phyloP scores from a whole-genome alignment of 805 yeast species.

The Candida boidinii region DNA sequence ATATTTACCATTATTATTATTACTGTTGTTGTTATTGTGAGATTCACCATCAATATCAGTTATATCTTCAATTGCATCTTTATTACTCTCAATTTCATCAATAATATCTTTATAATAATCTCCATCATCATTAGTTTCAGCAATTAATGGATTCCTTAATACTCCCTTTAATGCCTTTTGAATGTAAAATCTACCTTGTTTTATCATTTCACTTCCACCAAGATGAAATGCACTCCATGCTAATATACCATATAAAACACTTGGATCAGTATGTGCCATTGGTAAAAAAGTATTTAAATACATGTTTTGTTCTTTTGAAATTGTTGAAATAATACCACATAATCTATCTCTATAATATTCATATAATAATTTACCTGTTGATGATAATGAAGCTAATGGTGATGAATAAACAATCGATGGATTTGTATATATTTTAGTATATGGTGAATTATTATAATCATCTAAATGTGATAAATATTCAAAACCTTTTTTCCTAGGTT shows the following conservation, averaged over 20 bases:
- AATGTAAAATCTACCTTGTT: constrained; percentile 41
- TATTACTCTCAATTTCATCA: constrained; percentile 18
- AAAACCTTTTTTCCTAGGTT: too few relatives aligned
- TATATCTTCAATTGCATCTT: constrained; percentile 12
- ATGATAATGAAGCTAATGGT: constrained; percentile 21
- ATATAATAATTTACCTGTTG: constrained; percentile 31
- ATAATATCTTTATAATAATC: constrained; percentile 11
- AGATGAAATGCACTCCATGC: constrained; percentile 52
- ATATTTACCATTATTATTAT: neutral
- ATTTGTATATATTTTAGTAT: constrained; percentile 15
- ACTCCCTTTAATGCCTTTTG: constrained; percentile 37
- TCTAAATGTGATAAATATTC: too few relatives aligned
- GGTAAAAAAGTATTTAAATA: constrained; percentile 46
- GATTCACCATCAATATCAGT: neutral
- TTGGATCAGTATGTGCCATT: constrained; percentile 41
- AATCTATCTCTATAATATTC: constrained; percentile 40
- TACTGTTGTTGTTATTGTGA: too few relatives aligned
- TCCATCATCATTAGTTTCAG: constrained; percentile 12
- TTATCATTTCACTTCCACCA: constrained; percentile 32
- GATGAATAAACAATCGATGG: constrained; percentile 21
- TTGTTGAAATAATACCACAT: constrained; percentile 34
- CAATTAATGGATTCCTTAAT: constrained; percentile 20
- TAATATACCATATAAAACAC: constrained; percentile 41
- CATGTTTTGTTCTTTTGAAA: constrained; percentile 41
- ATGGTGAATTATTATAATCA: too few relatives aligned